Evolutionary conservation across 306 rosid species (phyloP), one percentile per base, ranked within the genome.

Genomic region (Ormosia semicastrata): DNA sequence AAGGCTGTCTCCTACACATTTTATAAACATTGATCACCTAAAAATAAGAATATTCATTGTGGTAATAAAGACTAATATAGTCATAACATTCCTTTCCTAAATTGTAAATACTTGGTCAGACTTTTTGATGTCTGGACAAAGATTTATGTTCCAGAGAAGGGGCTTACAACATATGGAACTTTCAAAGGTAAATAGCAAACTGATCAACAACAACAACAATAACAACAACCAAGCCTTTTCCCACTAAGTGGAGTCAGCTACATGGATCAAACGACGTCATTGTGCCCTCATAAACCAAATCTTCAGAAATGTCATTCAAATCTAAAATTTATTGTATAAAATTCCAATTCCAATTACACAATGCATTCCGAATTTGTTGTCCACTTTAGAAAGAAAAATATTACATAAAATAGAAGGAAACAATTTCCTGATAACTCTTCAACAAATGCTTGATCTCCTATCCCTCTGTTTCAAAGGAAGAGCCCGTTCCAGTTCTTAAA

Each of bases 1-100:
- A 83, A 96, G 91, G 88, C 91, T 89, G 83, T 96, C 98, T 70
- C 99, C 99, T 95, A 81, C 83, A 80, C 53, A 86, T 72, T 85
- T 49, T 46, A 74, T 52, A 69, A 66, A 60, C 66, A 81, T 62
- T 69, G 83, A 78, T 88, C 75, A 53, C 71, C 64, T 40, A 62
- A 40, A 47, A 54, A 81, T 17, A 74, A 14, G 69, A 82, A 34
- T 8, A 57, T 39, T 79, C 50, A 40, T 33, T 24, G 14, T 56
- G 10, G 49, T 58, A 71, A 78, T 58, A 81, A 75, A 57, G 15
- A 83, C 52, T 43, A 50, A 6, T 47, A 62, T 36, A 50, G 41
- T 56, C 41, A 66, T 72, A 54, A 39, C 13, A 66, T 77, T 71
- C 34, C 33, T 50, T 72, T 66, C 83, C 71, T 13, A 30, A 40